These are phyloP conservation scores for Knoxdaviesia proteae DNA, from an alignment of 2,329 filamentous ascomycete genomes.

Conservation along the genomic window DNA sequence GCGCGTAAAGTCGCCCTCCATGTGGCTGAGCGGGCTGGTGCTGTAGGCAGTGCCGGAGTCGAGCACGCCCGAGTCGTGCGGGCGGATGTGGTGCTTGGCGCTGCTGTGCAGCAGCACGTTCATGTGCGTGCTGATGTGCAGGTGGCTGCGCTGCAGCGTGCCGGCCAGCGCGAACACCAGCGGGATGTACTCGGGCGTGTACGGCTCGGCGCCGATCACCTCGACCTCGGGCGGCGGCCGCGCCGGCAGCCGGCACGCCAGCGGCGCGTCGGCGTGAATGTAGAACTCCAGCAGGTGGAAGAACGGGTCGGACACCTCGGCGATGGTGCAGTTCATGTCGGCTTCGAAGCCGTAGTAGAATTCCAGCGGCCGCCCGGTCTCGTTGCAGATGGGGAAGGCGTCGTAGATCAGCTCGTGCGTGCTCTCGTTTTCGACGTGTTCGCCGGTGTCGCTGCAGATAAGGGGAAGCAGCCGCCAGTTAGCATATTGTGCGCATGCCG, in stretches of 20 bases:
- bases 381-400: conserved; percentile 76
- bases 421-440: conserved; percentile 58
- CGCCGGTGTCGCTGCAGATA: conserved; percentile 52
- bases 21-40: conserved; percentile 47
- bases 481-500: not conserved
- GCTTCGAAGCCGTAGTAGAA: conserved; percentile 67
- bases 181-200: conserved; percentile 48
- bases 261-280: conserved; percentile 85
- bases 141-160: conserved; percentile 68
- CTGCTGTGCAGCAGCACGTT: conserved; percentile 68
- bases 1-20: conserved; percentile 19
- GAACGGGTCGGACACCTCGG: conserved; percentile 56
- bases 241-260: conserved; percentile 75
- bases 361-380: conserved; percentile 63
- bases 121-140: conserved; percentile 76
- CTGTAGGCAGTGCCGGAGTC: conserved; percentile 79
- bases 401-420: conserved; percentile 77
- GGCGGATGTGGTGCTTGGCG: conserved; percentile 39
- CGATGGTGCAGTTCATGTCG: conserved; percentile 70
- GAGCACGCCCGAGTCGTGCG: conserved; percentile 54
- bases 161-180: conserved; percentile 77
- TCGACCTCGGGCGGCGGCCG: conserved; percentile 41
- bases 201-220: conserved; percentile 27
- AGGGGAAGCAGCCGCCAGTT: conserved; percentile 1
- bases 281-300: conserved; percentile 93